Percentiles rank a stretch among this genome's conserved stretches.
Conservation (phyloP, 2,329 filamentous ascomycete species). For the Proliferodiscus dingleyae region DNA sequence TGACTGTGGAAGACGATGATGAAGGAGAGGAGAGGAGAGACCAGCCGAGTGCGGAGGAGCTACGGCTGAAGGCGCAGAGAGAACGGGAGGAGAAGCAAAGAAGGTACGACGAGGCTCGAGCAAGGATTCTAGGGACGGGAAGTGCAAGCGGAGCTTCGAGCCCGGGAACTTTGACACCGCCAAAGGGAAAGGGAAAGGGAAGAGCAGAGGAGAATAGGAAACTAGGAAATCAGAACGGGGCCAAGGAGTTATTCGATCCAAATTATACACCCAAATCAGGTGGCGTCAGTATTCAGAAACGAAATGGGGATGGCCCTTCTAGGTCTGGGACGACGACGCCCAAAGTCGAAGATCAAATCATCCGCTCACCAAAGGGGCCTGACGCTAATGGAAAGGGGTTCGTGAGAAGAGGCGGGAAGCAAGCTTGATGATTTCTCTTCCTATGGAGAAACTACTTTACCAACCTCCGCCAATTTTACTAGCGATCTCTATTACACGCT, state of each 20-base stretch:
- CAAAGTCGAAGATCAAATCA: conserved; percentile 59
- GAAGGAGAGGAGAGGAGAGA: conserved; percentile 58
- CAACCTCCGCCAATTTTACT: conserved; percentile 91
- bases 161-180: conserved; percentile 58
- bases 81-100: conserved; percentile 87
- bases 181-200: conserved; percentile 45
- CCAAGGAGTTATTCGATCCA: conserved; percentile 72
- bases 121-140: conserved; percentile 71
- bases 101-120: conserved; percentile 82
- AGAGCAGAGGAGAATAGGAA: conserved; percentile 34
- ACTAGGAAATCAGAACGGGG: conserved; percentile 31
- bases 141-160: conserved; percentile 51
- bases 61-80: conserved; percentile 69
- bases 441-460: conserved; percentile 46
- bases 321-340: conserved; percentile 42
- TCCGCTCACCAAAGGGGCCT: conserved; percentile 72
- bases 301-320: conserved; percentile 35
- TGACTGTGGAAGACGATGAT: conserved; percentile 51
- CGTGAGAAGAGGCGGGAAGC: conserved; percentile 55
- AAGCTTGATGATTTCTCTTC: conserved; percentile 37
- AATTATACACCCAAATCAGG: conserved; percentile 62
- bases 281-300: conserved; percentile 44
- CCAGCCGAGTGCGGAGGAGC: conserved; percentile 68
- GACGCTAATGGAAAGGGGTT: conserved; percentile 73
- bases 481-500: conserved; percentile 81